Evolutionary conservation across 257 asterid genomes (phyloP), one percentile per base, ranked within the genome.

Genomic region (Capsicum baccatum): DNA sequence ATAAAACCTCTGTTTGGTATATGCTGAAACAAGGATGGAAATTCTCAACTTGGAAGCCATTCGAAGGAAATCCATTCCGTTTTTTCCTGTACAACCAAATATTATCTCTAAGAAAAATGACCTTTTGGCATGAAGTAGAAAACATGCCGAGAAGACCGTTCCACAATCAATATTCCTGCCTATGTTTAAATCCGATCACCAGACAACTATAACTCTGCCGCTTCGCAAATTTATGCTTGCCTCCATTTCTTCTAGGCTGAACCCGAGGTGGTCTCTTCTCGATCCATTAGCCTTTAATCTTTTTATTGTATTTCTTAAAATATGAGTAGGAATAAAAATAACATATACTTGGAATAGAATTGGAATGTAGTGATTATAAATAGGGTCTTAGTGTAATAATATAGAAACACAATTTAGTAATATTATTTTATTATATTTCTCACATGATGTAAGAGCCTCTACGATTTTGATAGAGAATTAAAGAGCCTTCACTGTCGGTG

Each of bases 31-130:
- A 47, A 76, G 60, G 62, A 52, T 21, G 81, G 26, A 14, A 52
- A 52, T 54, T 76, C 48, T 56, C 63, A 76, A 76, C 21, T 50
- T 76, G 63, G 81, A 74, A 58, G 58, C 14, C 39, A n/a, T 12
- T 48, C 60, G 11, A 19, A 73, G 48, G 12, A 39, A 68, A 15
- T 68, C 7, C 14, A 4, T 8, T 37, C 50, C 10, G 6, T 19
- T 67, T 67, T 42, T 37, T 67, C 52, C 52, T 14, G 76, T 8
- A 67, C 76, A 35, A 67, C 33, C 76, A 33, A 8, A 35, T 67
- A 67, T 35, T 37, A 11, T 17, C 19, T 37, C 50, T 3, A 67
- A 37, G 71, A 3, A 76, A 26, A 76, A 76, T 52, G 81, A 68
- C 81, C 26, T 52, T 76, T 52, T 44, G 81, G 47, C 47, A 76